Conservation (phyloP, 768 basidiomycete genomes). For the Tulasnella sp. region DNA sequence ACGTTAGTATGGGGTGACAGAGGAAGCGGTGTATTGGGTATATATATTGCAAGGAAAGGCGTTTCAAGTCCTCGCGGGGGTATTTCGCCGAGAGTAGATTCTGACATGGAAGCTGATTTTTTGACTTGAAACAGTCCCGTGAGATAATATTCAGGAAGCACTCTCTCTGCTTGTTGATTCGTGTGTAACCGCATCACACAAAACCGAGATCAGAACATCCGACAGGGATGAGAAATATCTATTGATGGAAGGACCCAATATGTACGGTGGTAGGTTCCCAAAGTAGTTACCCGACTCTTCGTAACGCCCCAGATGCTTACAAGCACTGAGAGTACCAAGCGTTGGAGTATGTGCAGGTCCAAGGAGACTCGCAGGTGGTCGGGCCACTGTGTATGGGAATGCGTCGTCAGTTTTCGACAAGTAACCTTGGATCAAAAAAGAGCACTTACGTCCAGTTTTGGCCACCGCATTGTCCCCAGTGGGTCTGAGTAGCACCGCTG, state of each 20-base stretch:
- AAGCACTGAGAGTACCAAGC: constrained; percentile 12
- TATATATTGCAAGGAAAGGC: no score
- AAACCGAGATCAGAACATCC: neutral
- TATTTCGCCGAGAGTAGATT: no score
- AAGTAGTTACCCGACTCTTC: neutral
- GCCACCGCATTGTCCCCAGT: constrained; percentile 26
- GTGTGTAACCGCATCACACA: neutral
- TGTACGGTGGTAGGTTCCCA: neutral
- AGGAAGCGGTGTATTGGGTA: no score
- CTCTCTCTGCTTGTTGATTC: no score
- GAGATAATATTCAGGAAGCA: no score
- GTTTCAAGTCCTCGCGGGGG: no score
- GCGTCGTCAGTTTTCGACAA: neutral
- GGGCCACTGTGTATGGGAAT: neutral
- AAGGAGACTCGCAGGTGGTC: neutral
- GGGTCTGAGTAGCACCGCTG: constrained; percentile 12
- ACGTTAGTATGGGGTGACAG: no score
- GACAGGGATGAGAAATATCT: neutral
- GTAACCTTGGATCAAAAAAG: neutral
- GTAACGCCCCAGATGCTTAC: neutral
- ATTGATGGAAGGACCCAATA: neutral
- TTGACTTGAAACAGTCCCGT: no score
- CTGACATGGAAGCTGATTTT: no score
- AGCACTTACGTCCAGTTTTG: constrained; percentile 17
- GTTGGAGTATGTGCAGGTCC: neutral